A percentile compares a stretch with the other conserved stretches of the same genome.
Conservation (phyloP, 2,329 filamentous ascomycete genomes). For the Botrytis galanthina region DNA sequence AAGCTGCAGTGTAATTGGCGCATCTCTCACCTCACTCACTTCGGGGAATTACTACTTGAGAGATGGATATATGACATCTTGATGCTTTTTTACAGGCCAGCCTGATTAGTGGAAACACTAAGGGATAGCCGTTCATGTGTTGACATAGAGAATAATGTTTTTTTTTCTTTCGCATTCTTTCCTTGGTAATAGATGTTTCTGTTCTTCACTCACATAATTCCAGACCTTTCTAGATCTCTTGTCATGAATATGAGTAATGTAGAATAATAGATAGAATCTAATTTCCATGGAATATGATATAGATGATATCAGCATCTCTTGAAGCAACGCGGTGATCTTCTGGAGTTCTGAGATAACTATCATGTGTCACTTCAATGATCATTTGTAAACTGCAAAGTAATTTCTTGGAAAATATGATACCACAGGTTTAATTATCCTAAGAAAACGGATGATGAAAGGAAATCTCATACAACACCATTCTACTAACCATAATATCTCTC, state of each 20-base stretch:
- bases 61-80: background rate
- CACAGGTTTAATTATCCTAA: background rate
- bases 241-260: background rate
- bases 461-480: background rate
- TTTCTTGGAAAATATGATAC: background rate
- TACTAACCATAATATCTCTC: too few species aligned
- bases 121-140: background rate
- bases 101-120: accelerated
- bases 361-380: background rate
- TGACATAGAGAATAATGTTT: background rate
- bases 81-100: background rate
- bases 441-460: background rate
- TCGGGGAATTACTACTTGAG: accelerated
- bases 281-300: background rate
- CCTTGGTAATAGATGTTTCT: background rate
- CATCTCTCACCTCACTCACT: accelerated
- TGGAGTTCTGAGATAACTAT: background rate
- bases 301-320: background rate
- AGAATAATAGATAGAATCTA: background rate
- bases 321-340: background rate
- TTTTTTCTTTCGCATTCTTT: background rate
- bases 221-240: background rate
- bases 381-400: background rate
- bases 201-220: background rate
- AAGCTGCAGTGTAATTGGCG: background rate